Evolutionary conservation across 768 basidiomycete genomes (phyloP).

Genomic region (Rhizopogon roseolus): DNA sequence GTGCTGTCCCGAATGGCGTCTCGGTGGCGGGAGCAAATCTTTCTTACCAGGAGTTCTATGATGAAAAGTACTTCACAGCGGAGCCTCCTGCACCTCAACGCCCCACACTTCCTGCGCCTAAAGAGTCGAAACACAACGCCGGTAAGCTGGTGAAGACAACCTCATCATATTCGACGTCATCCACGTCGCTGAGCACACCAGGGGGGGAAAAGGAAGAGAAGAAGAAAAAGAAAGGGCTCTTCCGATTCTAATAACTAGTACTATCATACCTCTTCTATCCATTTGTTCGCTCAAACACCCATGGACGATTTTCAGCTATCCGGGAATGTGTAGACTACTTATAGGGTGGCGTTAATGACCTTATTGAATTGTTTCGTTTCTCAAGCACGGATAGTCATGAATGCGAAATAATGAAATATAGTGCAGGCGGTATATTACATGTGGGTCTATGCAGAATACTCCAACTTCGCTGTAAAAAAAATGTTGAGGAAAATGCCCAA

Average conservation of each 20-base stretch:
- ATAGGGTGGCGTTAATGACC: constrained; percentile 6
- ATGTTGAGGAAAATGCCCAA: constrained; percentile 3
- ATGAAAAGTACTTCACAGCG: constrained; percentile 68
- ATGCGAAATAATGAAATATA: constrained; percentile 4
- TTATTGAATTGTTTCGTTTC: background rate
- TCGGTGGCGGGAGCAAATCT: constrained; percentile 42
- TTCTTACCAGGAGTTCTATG: constrained; percentile 72
- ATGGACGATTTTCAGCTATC: background rate
- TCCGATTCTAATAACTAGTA: constrained; percentile 46
- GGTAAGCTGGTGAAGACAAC: constrained; percentile 29
- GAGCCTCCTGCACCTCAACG: constrained; percentile 46
- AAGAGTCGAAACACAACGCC: constrained; percentile 27
- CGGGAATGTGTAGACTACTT: constrained; percentile 1
- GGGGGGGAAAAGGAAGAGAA: constrained; percentile 54
- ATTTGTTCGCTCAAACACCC: background rate
- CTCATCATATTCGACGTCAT: constrained; percentile 49
- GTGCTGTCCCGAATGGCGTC: constrained; percentile 65
- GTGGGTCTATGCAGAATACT: constrained; percentile 34
- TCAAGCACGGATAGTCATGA: background rate
- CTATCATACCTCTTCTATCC: background rate
- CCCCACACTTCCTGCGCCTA: constrained; percentile 5
- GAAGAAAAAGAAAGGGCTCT: constrained; percentile 73
- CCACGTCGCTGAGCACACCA: constrained; percentile 32
- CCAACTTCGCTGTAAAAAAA: constrained; percentile 32
- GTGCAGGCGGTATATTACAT: constrained; percentile 20